A percentile compares a stretch with the other conserved stretches of the same genome.
These are phyloP conservation scores for Austroboletus eburneus DNA, from an alignment of 768 basidiomycete species.

Conservation along the genomic window DNA sequence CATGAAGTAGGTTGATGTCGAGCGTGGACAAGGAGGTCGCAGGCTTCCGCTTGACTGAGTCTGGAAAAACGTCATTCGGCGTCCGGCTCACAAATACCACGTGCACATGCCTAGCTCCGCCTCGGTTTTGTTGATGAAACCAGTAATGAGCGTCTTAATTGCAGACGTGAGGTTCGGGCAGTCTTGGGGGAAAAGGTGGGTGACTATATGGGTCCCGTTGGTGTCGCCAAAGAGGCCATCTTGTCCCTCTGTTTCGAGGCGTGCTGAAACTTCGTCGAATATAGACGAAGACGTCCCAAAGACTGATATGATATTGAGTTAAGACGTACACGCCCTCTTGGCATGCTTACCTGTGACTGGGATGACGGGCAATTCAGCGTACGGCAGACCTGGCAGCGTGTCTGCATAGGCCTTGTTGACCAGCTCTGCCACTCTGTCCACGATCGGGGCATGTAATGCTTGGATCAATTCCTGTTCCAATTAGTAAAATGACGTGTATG, in stretches of 20 bases:
- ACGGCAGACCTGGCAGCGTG: slow-evolving; percentile 52
- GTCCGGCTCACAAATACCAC: slow-evolving; percentile 4
- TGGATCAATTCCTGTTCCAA: slow-evolving; percentile 40
- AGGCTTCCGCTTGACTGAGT: slow-evolving; percentile 40
- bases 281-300: slow-evolving; percentile 44
- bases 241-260: slow-evolving; percentile 30
- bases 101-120: slow-evolving; percentile 28
- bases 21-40: slow-evolving; percentile 51
- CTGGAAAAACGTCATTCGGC: slow-evolving; percentile 19
- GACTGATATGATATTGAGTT: slow-evolving; percentile 28
- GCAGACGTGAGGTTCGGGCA: slow-evolving; percentile 46
- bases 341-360: slow-evolving; percentile 46
- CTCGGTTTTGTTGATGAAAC: slow-evolving; percentile 44
- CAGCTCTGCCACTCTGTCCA: slow-evolving; percentile 39
- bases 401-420: slow-evolving; percentile 44
- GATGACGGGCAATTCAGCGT: slow-evolving; percentile 56
- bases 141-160: slow-evolving; percentile 53
- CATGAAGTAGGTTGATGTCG: slow-evolving; percentile 56
- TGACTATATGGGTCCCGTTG: slow-evolving; percentile 28
- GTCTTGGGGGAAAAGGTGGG: slow-evolving; percentile 57
- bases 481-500: background rate
- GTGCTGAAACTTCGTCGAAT: slow-evolving; percentile 40
- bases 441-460: slow-evolving; percentile 46
- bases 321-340: background rate
- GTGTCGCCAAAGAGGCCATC: slow-evolving; percentile 21